Evolutionary conservation across 2,329 filamentous ascomycete species (phyloP).

Genomic region (Gnomoniopsis smithogilvyi): DNA sequence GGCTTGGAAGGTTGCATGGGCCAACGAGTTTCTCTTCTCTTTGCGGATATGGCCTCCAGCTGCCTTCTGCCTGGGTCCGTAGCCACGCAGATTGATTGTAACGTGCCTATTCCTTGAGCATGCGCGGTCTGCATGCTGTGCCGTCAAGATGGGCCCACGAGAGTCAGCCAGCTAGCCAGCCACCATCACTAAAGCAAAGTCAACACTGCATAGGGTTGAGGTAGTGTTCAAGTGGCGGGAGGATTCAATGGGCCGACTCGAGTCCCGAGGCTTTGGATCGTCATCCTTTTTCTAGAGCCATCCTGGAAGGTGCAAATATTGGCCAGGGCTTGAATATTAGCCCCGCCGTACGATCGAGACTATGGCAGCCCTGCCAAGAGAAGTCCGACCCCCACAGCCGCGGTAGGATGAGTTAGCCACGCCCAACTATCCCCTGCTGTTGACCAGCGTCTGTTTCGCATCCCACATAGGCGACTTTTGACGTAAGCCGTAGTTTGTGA

Average conservation of each 20-base stretch:
- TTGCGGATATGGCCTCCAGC: neutral
- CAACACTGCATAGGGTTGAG: too few relatives aligned
- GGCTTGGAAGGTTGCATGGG: neutral
- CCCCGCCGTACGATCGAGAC: neutral
- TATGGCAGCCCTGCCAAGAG: neutral
- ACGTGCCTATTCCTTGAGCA: neutral
- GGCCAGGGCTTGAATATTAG: too few relatives aligned
- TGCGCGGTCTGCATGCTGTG: neutral
- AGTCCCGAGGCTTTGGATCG: neutral
- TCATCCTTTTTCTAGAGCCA: neutral
- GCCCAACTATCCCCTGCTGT: too few relatives aligned
- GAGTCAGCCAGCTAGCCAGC: too few relatives aligned
- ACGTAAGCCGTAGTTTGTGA: too few relatives aligned
- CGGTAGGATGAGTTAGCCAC: too few relatives aligned
- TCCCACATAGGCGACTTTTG: too few relatives aligned
- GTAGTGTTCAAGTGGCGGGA: neutral
- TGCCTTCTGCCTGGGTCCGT: neutral
- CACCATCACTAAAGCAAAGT: too few relatives aligned
- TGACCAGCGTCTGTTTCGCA: too few relatives aligned
- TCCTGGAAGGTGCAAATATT: conserved; percentile 6
- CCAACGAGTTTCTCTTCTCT: neutral
- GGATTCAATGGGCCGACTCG: neutral
- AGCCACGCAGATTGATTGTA: neutral
- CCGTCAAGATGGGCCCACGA: neutral
- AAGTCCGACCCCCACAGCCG: too few relatives aligned